A percentile compares a stretch with the other conserved stretches of the same genome.
Conservation (phyloP, 225 moss, liverwort and hornwort genomes). For the Lunularia cruciata region DNA sequence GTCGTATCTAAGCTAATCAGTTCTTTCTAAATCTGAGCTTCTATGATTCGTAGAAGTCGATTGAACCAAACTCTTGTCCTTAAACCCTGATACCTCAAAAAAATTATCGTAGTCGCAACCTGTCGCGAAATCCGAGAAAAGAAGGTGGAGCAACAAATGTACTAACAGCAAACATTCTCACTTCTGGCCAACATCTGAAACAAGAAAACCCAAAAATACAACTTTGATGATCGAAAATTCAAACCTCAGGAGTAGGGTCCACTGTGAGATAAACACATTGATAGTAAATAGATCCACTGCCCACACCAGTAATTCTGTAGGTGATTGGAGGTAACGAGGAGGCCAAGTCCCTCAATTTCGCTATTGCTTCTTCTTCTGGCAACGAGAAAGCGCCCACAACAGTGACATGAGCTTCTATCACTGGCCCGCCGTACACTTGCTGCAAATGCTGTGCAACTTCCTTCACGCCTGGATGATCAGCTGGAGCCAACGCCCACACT, state of each 20-base stretch:
- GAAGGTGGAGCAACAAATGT: too few relatives aligned
- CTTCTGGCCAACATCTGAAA: too few relatives aligned
- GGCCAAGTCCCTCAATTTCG: slow-evolving; percentile 29
- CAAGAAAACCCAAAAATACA: too few relatives aligned
- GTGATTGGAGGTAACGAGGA: slow-evolving; percentile 25
- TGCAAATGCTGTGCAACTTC: slow-evolving; percentile 19
- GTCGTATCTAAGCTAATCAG: too few relatives aligned
- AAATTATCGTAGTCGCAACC: too few relatives aligned
- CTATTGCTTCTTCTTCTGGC: slow-evolving; percentile 21
- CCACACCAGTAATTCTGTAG: slow-evolving; percentile 35
- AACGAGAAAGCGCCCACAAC: slow-evolving; percentile 28
- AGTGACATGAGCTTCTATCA: slow-evolving; percentile 41
- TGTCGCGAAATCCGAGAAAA: too few relatives aligned
- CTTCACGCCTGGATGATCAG: slow-evolving; percentile 30
- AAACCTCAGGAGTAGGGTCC: slow-evolving; percentile 43
- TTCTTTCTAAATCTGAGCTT: too few relatives aligned
- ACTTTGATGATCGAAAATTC: too few relatives aligned
- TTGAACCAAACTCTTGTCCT: too few relatives aligned
- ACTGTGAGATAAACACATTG: slow-evolving; percentile 43
- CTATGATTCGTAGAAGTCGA: too few relatives aligned
- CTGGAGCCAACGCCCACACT: slow-evolving; percentile 41
- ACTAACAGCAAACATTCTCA: too few relatives aligned
- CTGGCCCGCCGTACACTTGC: slow-evolving; percentile 34
- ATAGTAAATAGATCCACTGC: slow-evolving; percentile 19
- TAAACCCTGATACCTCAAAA: too few relatives aligned